Base-by-base conservation (phyloP, 2,329 filamentous ascomycete species). In the Fusarium luffae region DNA sequence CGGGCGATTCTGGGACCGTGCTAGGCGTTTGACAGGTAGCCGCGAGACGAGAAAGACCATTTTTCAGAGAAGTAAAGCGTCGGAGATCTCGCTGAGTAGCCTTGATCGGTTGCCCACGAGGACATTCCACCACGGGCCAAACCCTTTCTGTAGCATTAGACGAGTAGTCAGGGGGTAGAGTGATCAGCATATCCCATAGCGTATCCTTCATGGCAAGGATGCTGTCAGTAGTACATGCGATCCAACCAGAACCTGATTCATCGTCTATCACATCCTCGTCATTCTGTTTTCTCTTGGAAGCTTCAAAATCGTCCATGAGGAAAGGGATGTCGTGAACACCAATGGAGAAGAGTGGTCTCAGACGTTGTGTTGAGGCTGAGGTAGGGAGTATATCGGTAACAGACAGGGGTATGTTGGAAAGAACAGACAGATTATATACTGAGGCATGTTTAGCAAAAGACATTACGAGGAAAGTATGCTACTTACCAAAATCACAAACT, bases 401-500 rank as follows among this genome's bases (percentile, higher is more conserved):
- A 30, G 91, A 89, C 40, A 90, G 85, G 28, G 96, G 94, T 44
- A 98, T 91, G 72, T 94, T 97, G 46, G 94, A 94, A 34, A 99
- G 85, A 56, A 98, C 87, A n/a, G 95, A 98, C 54, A 98, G 88
- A 78, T 96, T 90, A 81, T 98, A 99, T 67, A 98, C 96, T 95
- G 25, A 37, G 66, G 25, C 68, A 21, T 74, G 5, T 59, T 80
- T 23, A 75, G 44, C 12, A 9, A n/a, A 16, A 32, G n/a, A 4
- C 7, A 7, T 4, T 10, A 1, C 2, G 11, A 7, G 3, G 2
- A 41, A 13, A 21, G 46, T 8, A n/a, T 12, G 14, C 1, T 21
- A 74, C 83, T 48, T 84, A 97, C 94, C 94, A 85, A 94, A 97
- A 79, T 97, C 93, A 82, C 95, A 98, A 56, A 89, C 88, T 74